Evolutionary conservation across 2,329 filamentous ascomycete species (phyloP), one percentile per base, ranked within the genome.

Genomic region (Fusarium nodosum): DNA sequence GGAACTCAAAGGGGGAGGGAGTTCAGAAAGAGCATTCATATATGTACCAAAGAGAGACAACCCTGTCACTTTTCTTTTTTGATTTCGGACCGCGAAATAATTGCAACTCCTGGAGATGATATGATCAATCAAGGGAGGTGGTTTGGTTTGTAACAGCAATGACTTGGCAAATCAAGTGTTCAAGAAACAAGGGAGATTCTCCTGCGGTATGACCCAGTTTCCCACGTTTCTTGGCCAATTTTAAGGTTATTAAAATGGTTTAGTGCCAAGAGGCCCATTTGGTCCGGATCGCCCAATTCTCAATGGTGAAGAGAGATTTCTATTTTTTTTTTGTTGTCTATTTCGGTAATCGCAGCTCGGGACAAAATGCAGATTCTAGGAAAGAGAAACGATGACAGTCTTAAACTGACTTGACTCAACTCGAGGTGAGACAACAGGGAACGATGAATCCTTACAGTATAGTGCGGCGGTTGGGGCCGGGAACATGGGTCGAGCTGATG

Each of bases 281-380:
- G 48, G n/a, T 39, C 33, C 33, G 52, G 22, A 41, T 47, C 52
- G 48, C 42, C 45, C 26, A 44, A 55, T 13, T 9, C 20, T 28
- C 18, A 8, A 24, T 33, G 54, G 20, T 13, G 53, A 47, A 59
- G 33, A 58, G 33, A 56, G 26, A 15, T 41, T 13, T 20, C 10
- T 12, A 12, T 39, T n/a, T 13, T 24, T 13, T 24, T 38, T 20
- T 22, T 22, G 22, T 22, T 13, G 6, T 59, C 64, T 48, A 58
- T 68, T 70, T 70, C 58, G 63, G 67, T 63, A 59, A 70, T 70
- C 62, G 50, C 41, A 59, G 33, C 45, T 54, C 46, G 30, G 31
- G 50, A 46, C 31, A 48, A 46, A 28, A 56, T 15, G 48, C 31
- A 56, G 22, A 50, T 57, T 68, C 51, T 54, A 28, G 41, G 52